Base-by-base conservation (phyloP, 192 early-diverging fungal species). In the Coemansia sp. region DNA sequence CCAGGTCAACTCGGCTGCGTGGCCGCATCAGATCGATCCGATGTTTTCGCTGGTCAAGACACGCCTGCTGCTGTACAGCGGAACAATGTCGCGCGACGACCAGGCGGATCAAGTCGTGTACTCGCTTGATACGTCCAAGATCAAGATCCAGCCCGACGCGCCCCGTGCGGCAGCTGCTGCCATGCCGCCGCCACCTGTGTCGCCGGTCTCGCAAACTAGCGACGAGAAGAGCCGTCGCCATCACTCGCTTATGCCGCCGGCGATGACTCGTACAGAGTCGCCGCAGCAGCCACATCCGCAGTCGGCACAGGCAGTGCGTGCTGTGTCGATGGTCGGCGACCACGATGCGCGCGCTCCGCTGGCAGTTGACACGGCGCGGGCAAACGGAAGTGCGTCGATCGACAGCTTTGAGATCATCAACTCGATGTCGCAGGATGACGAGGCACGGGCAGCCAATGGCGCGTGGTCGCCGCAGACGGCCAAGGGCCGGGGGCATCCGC, bases 51-150 rank as follows among this genome's bases (percentile, higher is more conserved):
- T 82, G 2, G 79, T 76, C 62, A 76, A 82, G 67, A 65, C 66
- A 1, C 60, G 72, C 15, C 65, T 82, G 57, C 66, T 82, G 11
- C 25, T 82, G 63, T 76, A 76, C 62, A 73, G 74, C 39, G 79
- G 79, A 27, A 67, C 63, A 24, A 69, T 74, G 73, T 70, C 67
- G 6, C 50, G 70, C 11, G 69, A 72, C 43, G 65, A 61, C 7
- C 21, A 27, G 2, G 49, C 53, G 9, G 78, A 65, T 14, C 47
- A 65, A 5, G 17, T 58, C 22, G 56, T 82, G 12, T 74, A 82
- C 47, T 71, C 72, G 27, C 65, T 82, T 37, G 79, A 82, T 45
- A 82, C 79, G 24, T 73, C 73, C 27, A 82, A 82, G 67, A 82
- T 82, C 63, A 75, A 76, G 57, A 82, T 82, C 61, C 70, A 74